These are phyloP conservation scores for Juncus inflexus DNA, from an alignment of 176 grass and related monocot species.

Conservation along the genomic window DNA sequence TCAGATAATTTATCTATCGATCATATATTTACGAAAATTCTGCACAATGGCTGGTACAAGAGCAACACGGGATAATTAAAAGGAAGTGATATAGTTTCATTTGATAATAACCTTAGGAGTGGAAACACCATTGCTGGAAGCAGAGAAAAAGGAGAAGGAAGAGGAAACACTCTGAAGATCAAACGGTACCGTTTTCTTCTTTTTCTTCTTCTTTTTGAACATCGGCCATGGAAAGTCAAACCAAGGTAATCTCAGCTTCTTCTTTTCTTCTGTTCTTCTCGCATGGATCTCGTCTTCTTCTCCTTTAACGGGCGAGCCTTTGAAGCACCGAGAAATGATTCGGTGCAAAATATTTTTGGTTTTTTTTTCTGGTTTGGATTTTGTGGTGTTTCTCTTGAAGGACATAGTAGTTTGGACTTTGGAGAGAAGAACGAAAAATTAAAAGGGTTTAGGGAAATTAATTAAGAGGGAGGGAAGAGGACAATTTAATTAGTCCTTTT, in stretches of 20 bases:
- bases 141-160: slow-evolving; percentile 13
- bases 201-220: slow-evolving; percentile 23
- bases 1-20: no score
- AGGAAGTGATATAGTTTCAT: no score
- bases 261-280: neutral
- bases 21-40: no score
- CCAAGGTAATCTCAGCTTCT: slow-evolving; percentile 4
- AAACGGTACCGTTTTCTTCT: slow-evolving; percentile 21
- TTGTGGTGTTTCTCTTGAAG: slow-evolving; percentile 16
- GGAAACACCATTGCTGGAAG: slow-evolving; percentile 8
- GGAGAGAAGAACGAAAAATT: slow-evolving; percentile 4
- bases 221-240: slow-evolving; percentile 4
- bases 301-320: neutral
- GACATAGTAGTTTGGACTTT: slow-evolving; percentile 6
- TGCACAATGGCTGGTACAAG: no score
- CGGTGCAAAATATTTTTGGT: neutral
- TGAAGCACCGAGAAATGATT: slow-evolving; percentile 6
- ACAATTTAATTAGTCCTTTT: slow-evolving; percentile 12
- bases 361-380: slow-evolving; percentile 6
- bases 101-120: slow-evolving; percentile 17
- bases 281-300: slow-evolving; percentile 10
- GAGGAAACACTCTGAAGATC: slow-evolving; percentile 23
- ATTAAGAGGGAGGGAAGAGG: slow-evolving; percentile 11
- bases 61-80: no score
- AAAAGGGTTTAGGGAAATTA: slow-evolving; percentile 11